Evolutionary conservation across 345 rosid species (phyloP), one percentile per base, ranked within the genome.

Genomic region (Hibiscus syriacus): DNA sequence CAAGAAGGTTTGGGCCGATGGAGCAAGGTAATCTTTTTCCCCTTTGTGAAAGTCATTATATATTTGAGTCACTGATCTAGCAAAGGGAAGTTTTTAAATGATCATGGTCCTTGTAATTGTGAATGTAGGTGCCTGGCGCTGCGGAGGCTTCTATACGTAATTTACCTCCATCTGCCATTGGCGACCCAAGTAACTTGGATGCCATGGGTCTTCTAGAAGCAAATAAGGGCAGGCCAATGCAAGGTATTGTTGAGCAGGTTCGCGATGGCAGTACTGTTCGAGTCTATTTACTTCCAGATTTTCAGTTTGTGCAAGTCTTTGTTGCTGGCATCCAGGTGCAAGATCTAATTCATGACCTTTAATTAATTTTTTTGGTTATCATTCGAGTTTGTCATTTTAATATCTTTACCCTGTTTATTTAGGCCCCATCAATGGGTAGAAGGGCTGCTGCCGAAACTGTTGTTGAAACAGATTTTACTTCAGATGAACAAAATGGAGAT

Each of bases 311-410:
- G 64, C 97, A 88, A 79, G 99, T 95, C 11, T 88, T 85, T 75
- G 90, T 95, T 72, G 99, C 99, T 1, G 99, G 99, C 75, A 80
- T 90, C 68, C 98, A 95, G 98, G n/a, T n/a, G n/a, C 54, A 39
- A 52, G 29, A 6, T 39, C 45, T 29, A 39, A 41, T 63, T 3
- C 16, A 22, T 10, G 25, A 49, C 54, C 39, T 22, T 41, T 17
- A 3, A 32, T 23, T 6, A 22, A 9, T 6, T 22, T 8, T 20
- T 52, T 52, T 3, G 4, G 12, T 25, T n/a, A 14, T 22, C 59
- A n/a, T 22, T 1, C 4, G 55, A 32, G 59, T 76, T 36, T 70
- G 22, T 17, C 34, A 64, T 29, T 57, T 60, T 20, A 52, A 29
- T 38, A 19, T 59, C 5, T 19, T 38, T 65, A 65, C 72, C 48